Conservation (phyloP, 2,329 filamentous ascomycete species). For the Talaromyces sp. region DNA sequence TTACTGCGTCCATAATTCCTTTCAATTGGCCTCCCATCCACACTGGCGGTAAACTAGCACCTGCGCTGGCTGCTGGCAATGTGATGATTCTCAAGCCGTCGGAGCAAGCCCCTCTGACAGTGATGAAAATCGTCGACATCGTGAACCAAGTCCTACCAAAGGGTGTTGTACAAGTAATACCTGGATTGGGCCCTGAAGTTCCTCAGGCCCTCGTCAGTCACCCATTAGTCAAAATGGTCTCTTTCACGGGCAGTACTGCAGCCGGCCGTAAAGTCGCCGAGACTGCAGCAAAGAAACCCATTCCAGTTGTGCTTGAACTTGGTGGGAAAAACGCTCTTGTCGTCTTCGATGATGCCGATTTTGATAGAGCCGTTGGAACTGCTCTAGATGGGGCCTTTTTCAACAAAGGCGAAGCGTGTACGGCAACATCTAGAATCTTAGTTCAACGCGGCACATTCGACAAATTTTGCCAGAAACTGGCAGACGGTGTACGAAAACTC, state of each 20-base stretch:
- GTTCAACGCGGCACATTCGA: constrained; percentile 9
- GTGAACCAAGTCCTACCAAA: constrained; percentile 17
- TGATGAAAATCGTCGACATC: constrained; percentile 16
- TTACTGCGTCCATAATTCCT: constrained; percentile 53
- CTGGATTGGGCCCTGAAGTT: constrained; percentile 15
- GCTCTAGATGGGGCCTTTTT: constrained; percentile 19
- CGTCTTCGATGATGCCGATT: constrained; percentile 27
- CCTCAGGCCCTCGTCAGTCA: constrained; percentile 26
- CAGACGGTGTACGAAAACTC: neutral
- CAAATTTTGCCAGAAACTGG: neutral
- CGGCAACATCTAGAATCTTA: constrained; percentile 17
- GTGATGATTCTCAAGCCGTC: constrained; percentile 33
- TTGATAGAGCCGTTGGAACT: constrained; percentile 26
- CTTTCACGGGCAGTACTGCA: constrained; percentile 28
- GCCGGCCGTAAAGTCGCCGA: constrained; percentile 30
- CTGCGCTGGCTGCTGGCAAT: constrained; percentile 31
- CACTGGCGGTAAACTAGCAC: constrained; percentile 44
- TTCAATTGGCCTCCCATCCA: constrained; percentile 58
- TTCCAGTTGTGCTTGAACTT: constrained; percentile 30
- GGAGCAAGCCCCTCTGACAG: constrained; percentile 19
- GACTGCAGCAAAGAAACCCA: constrained; percentile 27
- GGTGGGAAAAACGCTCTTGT: constrained; percentile 34
- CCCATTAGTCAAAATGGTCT: constrained; percentile 27
- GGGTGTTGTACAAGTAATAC: constrained; percentile 16
- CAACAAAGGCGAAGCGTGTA: constrained; percentile 20